These are phyloP conservation scores for Mucor mucedo DNA, from an alignment of 371 early-diverging fungal species.

Conservation along the genomic window DNA sequence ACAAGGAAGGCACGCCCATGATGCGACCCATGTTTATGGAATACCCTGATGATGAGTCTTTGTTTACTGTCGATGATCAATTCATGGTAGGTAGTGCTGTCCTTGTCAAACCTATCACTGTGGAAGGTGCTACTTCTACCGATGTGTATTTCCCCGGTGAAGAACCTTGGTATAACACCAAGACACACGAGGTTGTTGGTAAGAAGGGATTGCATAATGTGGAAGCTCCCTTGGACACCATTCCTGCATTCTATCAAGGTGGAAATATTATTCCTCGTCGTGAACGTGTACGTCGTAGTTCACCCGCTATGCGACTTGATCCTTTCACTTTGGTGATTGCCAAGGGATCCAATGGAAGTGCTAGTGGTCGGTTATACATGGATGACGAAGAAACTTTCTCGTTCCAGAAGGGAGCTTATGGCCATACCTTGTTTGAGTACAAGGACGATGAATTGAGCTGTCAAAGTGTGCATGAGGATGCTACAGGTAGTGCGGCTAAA, in stretches of 20 bases:
- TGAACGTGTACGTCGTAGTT: slow-evolving; percentile 87
- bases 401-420: slow-evolving; percentile 68
- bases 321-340: slow-evolving; percentile 92
- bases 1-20: slow-evolving; percentile 70
- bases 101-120: slow-evolving; percentile 77
- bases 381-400: slow-evolving; percentile 92
- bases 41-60: slow-evolving; percentile 76
- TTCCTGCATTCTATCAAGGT: slow-evolving; percentile 86
- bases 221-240: slow-evolving; percentile 71
- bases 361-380: slow-evolving; percentile 79
- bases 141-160: slow-evolving; percentile 73
- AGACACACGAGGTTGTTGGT: slow-evolving; percentile 49
- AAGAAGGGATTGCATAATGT: slow-evolving; percentile 58
- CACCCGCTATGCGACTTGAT: slow-evolving; percentile 80
- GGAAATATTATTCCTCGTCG: slow-evolving; percentile 88
- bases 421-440: slow-evolving; percentile 57
- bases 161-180: slow-evolving; percentile 82
- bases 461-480: slow-evolving; percentile 31
- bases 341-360: slow-evolving; percentile 67
- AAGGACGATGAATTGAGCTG: slow-evolving; percentile 33
- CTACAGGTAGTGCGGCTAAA: slow-evolving; percentile 20
- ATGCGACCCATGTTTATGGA: slow-evolving; percentile 86
- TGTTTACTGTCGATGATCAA: slow-evolving; percentile 81
- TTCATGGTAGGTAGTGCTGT: slow-evolving; percentile 83
- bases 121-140: slow-evolving; percentile 55